Evolutionary conservation across 371 early-diverging fungal species (phyloP).

Genomic region (Rhizopus stolonifer): DNA sequence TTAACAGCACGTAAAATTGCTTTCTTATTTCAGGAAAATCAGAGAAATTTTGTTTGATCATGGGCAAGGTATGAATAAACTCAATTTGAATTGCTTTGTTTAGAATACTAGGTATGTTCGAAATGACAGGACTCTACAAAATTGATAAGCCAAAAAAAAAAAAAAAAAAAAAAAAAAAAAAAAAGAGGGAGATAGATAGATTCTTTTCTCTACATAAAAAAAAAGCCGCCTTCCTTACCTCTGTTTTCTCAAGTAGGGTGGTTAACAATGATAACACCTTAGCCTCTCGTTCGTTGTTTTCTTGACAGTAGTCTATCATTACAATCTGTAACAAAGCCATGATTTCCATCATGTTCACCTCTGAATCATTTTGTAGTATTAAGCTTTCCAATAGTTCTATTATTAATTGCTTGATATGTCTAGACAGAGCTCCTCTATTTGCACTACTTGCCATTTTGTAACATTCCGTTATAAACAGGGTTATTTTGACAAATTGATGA

Average conservation of each 20-base stretch:
- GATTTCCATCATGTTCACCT: constrained; percentile 56
- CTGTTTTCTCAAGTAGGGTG: constrained; percentile 67
- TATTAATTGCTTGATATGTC: constrained; percentile 41
- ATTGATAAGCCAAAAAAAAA: not conserved
- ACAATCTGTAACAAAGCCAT: constrained; percentile 76
- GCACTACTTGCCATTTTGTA: constrained; percentile 7
- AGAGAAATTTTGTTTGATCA: constrained; percentile 92
- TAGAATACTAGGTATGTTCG: constrained; percentile 16
- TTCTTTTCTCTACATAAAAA: no score
- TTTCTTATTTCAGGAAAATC: constrained; percentile 92
- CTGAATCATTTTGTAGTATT: constrained; percentile 65
- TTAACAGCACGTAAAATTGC: constrained; percentile 83
- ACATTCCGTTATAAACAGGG: constrained; percentile 1
- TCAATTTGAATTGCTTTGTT: constrained; percentile 75
- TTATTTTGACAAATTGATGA: constrained; percentile 9
- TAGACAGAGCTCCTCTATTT: not conserved
- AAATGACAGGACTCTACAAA: constrained; percentile 1
- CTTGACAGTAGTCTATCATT: constrained; percentile 77
- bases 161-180: no score
- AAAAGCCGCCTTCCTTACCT: no score
- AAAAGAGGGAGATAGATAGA: no score
- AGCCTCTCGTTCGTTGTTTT: constrained; percentile 73
- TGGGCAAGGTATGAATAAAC: constrained; percentile 84
- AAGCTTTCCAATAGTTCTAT: constrained; percentile 80
- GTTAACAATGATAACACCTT: constrained; percentile 87